Conservation (phyloP, 2,329 filamentous ascomycete species). For the Raffaelea ambrosiae region DNA sequence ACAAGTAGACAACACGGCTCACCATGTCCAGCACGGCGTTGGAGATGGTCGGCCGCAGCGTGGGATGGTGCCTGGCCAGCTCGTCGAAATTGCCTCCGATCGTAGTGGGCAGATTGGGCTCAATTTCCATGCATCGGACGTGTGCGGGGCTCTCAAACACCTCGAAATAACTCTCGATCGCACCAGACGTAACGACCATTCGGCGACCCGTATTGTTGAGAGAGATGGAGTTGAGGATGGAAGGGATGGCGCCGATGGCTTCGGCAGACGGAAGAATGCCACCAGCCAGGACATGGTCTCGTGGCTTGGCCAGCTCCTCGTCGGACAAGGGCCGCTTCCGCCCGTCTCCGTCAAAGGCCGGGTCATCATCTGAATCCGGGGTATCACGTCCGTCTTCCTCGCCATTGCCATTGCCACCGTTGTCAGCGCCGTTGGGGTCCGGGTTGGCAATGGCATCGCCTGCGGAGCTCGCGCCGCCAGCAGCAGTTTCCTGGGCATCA, state of each 20-base stretch:
- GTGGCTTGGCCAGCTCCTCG: slow-evolving; percentile 37
- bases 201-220: slow-evolving; percentile 81
- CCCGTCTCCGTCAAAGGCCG: slow-evolving; percentile 22
- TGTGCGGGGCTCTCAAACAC: slow-evolving; percentile 94
- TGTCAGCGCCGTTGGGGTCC: slow-evolving; percentile 17
- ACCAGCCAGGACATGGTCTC: slow-evolving; percentile 42
- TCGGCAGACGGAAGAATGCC: slow-evolving; percentile 84
- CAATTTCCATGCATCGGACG: slow-evolving; percentile 69
- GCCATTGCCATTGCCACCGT: background rate
- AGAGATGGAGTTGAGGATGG: slow-evolving; percentile 87
- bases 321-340: slow-evolving; percentile 45
- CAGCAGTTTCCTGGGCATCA: too few relatives aligned
- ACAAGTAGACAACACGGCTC: slow-evolving; percentile 67
- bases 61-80: slow-evolving; percentile 84
- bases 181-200: slow-evolving; percentile 74
- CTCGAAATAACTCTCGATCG: slow-evolving; percentile 81
- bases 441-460: background rate
- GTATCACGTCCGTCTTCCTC: slow-evolving; percentile 7
- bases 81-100: slow-evolving; percentile 89
- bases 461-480: background rate
- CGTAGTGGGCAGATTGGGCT: slow-evolving; percentile 58
- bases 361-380: slow-evolving; percentile 27
- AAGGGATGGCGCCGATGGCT: slow-evolving; percentile 77
- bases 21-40: slow-evolving; percentile 87
- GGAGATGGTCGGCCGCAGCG: slow-evolving; percentile 69